These are phyloP conservation scores for Beauveria rudraprayagi DNA, from an alignment of 2,329 filamentous ascomycete species.

Conservation along the genomic window DNA sequence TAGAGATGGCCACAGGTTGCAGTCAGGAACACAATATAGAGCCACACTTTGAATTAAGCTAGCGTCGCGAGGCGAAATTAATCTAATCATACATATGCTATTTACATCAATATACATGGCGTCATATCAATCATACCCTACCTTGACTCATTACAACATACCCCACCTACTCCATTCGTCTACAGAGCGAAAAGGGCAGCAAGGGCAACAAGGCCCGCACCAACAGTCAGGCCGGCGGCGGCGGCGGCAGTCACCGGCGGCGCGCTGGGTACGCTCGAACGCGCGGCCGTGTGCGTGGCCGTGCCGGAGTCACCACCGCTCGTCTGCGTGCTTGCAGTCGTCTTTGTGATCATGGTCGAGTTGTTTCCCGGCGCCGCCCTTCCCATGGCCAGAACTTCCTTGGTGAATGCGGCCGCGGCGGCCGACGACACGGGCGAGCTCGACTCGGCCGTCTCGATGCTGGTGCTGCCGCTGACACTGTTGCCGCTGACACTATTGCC, in stretches of 20 bases:
- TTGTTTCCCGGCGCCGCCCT: not conserved
- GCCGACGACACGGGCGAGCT: not conserved
- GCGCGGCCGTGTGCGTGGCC: not conserved
- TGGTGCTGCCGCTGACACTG: not conserved
- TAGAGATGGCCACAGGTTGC: too few species aligned
- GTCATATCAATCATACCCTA: not conserved
- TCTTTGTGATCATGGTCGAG: not conserved
- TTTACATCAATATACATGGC: not conserved
- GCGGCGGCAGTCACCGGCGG: not conserved
- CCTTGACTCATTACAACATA: not conserved
- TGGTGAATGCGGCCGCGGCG: not conserved
- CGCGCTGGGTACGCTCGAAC: not conserved
- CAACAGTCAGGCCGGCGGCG: not conserved
- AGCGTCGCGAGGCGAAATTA: too few species aligned
- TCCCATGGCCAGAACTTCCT: not conserved
- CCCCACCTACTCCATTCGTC: not conserved
- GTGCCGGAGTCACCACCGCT: not conserved
- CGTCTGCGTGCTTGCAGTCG: not conserved
- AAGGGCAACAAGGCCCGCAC: not conserved
- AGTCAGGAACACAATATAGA: not conserved
- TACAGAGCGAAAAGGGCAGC: not conserved
- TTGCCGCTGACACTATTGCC: not conserved
- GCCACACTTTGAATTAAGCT: not conserved
- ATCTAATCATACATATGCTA: not conserved
- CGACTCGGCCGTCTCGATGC: not conserved